Percentiles rank a stretch among this genome's conserved stretches.
phyloP scores from a whole-genome alignment of 148 eudicot genomes.

The Amaranthus palmeri region DNA sequence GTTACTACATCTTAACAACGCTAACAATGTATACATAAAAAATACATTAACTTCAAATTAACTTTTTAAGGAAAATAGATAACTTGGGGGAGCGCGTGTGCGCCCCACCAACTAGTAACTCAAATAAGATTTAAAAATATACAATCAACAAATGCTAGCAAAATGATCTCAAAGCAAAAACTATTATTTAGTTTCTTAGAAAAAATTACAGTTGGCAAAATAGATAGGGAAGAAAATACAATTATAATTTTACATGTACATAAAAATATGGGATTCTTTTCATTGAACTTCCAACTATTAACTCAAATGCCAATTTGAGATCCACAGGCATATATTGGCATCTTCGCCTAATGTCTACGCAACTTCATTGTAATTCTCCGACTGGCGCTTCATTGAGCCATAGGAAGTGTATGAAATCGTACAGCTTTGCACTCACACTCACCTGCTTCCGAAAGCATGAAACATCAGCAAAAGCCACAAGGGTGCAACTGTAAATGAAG shows the following conservation, averaged over 20 bases:
- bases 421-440: constrained; percentile 65
- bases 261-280: constrained; percentile 1
- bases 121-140: too few species aligned
- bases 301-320: not conserved
- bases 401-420: constrained; percentile 72
- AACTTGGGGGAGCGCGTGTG: too few species aligned
- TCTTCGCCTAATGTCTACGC: not conserved
- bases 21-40: too few species aligned
- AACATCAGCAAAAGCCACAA: not conserved
- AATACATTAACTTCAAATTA: too few species aligned
- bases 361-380: constrained; percentile 66
- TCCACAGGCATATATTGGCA: not conserved
- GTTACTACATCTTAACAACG: too few species aligned
- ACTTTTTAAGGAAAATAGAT: too few species aligned
- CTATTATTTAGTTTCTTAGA: too few species aligned
- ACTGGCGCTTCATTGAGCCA: constrained; percentile 89
- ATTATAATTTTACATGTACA: constrained; percentile 13
- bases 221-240: not conserved
- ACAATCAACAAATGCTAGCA: not conserved
- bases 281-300: not conserved
- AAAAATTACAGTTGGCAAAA: not conserved
- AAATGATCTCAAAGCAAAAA: not conserved
- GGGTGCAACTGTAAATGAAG: too few species aligned
- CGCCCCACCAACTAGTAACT: too few species aligned
- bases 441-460: constrained; percentile 38